Evolutionary conservation across 1,284 basidiomycete genomes (phyloP).

Genomic region (Filobasidium uniguttulatum): DNA sequence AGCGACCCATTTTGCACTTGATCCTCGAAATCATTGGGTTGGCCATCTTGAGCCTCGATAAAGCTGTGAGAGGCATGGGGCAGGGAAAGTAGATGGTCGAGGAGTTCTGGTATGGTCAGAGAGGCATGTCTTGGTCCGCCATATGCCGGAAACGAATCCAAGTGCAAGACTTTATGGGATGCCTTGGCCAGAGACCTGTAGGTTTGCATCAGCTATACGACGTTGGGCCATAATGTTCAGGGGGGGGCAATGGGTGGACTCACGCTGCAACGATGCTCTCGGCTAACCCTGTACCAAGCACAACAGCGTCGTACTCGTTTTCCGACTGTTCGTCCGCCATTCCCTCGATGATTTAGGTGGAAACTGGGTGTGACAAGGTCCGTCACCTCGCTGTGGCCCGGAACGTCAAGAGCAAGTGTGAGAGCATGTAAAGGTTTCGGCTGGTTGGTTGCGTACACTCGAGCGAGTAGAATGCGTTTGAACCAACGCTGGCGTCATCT

Average conservation of each 20-base stretch:
- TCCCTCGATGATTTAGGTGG: not conserved
- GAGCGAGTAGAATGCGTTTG: too few relatives aligned
- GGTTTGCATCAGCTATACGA: too few relatives aligned
- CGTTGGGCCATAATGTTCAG: not conserved
- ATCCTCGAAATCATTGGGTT: not conserved
- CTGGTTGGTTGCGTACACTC: too few relatives aligned
- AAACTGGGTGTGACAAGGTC: not conserved
- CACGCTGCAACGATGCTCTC: constrained; percentile 82
- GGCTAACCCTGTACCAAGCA: constrained; percentile 74
- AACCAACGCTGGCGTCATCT: too few relatives aligned
- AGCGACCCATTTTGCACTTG: not conserved
- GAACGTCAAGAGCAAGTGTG: too few relatives aligned
- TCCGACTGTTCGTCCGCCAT: not conserved
- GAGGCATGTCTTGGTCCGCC: constrained; percentile 63
- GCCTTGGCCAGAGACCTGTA: constrained; percentile 70
- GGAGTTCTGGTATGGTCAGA: constrained; percentile 65
- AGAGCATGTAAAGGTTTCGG: too few relatives aligned
- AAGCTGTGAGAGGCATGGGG: constrained; percentile 1
- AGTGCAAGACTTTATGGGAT: constrained; percentile 71
- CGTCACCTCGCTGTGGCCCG: too few relatives aligned
- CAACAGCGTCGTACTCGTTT: constrained; percentile 54
- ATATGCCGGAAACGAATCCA: constrained; percentile 75
- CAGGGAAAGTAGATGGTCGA: constrained; percentile 17
- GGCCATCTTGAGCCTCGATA: not conserved
- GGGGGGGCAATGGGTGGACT: constrained; percentile 16